These are phyloP conservation scores for Colletotrichum sp. DNA, from an alignment of 2,329 filamentous ascomycete genomes.

Conservation along the genomic window DNA sequence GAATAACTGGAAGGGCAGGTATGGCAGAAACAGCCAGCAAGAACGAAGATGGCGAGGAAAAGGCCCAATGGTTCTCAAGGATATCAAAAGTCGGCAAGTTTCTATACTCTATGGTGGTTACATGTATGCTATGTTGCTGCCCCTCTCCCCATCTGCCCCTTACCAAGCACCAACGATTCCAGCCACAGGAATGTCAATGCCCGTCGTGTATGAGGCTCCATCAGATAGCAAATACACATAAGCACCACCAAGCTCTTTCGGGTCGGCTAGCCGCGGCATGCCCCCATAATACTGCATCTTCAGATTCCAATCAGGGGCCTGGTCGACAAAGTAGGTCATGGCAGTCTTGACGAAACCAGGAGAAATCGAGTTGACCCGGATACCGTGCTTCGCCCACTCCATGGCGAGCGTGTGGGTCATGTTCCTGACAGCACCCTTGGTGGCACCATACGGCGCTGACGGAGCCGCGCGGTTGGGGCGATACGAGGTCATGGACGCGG, in stretches of 20 bases:
- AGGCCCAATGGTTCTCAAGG: too few relatives aligned
- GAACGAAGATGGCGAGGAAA: too few relatives aligned
- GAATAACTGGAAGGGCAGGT: too few relatives aligned
- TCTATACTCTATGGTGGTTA: not conserved
- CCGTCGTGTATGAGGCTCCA: constrained; percentile 51
- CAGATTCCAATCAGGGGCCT: constrained; percentile 57
- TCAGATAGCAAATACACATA: constrained; percentile 62
- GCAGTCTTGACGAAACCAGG: constrained; percentile 48
- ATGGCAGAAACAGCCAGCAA: too few relatives aligned
- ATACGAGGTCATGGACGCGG: constrained; percentile 51
- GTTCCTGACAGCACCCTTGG: constrained; percentile 48
- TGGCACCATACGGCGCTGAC: constrained; percentile 51
- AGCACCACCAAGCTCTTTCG: constrained; percentile 58
- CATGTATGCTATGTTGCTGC: not conserved
- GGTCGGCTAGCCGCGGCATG: constrained; percentile 57
- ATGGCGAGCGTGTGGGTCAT: constrained; percentile 46
- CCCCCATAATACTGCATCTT: constrained; percentile 64
- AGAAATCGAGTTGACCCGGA: constrained; percentile 50
- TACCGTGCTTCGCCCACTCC: constrained; percentile 51
- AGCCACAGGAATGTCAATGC: constrained; percentile 51
- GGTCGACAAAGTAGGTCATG: constrained; percentile 54
- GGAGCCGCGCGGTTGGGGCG: constrained; percentile 52
- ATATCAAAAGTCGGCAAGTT: not conserved
- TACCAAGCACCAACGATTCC: constrained; percentile 32
- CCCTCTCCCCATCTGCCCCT: constrained; percentile 8